Evolutionary conservation across 2,329 filamentous ascomycete species (phyloP).

Genomic region (Penicillium brasilianum): DNA sequence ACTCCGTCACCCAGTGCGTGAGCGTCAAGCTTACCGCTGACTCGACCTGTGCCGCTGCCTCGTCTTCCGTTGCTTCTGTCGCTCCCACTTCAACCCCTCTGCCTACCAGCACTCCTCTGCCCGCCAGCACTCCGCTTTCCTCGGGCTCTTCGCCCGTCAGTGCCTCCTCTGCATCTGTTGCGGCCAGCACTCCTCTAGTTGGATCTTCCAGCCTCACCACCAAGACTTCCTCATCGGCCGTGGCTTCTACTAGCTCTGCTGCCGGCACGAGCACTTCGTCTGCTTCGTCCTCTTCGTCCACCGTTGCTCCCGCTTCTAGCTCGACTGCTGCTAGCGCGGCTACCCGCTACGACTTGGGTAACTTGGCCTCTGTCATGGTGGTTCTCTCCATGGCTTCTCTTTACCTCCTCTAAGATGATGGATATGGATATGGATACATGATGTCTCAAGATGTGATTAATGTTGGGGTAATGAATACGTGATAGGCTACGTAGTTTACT

Average conservation of each 20-base stretch:
- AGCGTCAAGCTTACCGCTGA: conserved; percentile 33
- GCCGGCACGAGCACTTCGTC: background rate
- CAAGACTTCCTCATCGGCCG: background rate
- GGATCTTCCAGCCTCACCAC: background rate
- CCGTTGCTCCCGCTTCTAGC: background rate
- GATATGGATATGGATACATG: background rate
- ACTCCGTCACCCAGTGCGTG: conserved; percentile 31
- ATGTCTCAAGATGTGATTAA: background rate
- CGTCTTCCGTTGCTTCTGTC: background rate
- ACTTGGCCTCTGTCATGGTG: background rate
- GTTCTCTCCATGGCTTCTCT: background rate
- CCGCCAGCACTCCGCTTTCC: background rate
- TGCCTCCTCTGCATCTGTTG: background rate
- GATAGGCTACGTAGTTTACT: background rate
- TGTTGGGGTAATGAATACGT: background rate
- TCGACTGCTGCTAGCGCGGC: conserved; percentile 4
- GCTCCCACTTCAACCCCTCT: background rate
- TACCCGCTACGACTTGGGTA: background rate
- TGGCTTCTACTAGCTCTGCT: background rate
- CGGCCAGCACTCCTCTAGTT: background rate
- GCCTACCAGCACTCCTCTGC: background rate
- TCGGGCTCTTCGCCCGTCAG: background rate
- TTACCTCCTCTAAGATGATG: background rate
- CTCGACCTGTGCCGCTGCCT: conserved; percentile 28
- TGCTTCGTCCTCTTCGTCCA: conserved; percentile 1